These are phyloP conservation scores for Acanthamoeba triangularis DNA, from an alignment of 208 protist genomes.

Conservation along the genomic window DNA sequence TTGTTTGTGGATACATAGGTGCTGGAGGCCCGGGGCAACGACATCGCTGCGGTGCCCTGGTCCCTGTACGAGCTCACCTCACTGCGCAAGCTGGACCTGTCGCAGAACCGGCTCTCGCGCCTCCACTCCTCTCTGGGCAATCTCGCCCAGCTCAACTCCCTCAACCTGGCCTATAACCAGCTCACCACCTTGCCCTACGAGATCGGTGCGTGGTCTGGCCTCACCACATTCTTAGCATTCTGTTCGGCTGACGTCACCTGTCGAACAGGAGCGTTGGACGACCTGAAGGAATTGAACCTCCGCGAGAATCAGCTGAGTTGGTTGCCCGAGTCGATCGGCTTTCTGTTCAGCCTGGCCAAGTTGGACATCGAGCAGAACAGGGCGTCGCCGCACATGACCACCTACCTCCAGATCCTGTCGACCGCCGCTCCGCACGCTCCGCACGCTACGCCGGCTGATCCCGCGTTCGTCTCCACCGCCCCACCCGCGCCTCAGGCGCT, in stretches of 20 bases:
- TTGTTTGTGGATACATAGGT: too few relatives aligned
- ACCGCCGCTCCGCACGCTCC: not conserved
- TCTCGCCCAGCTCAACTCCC: not conserved
- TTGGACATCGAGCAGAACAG: conserved; percentile 16
- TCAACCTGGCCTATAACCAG: conserved; percentile 50
- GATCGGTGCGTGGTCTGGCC: not conserved
- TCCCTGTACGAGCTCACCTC: not conserved
- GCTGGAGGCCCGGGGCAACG: conserved; percentile 13
- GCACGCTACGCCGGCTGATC: too few relatives aligned
- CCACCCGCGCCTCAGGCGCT: not conserved
- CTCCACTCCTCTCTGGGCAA: conserved; percentile 32
- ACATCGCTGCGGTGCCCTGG: not conserved
- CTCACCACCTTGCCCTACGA: conserved; percentile 15
- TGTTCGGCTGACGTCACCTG: not conserved
- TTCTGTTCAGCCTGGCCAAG: not conserved
- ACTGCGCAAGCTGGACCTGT: conserved; percentile 1
- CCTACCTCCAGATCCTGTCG: not conserved
- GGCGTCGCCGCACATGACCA: not conserved
- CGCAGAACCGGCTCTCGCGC: conserved; percentile 6
- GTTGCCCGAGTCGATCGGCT: not conserved
- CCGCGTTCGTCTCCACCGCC: too few relatives aligned
- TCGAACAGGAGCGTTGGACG: not conserved
- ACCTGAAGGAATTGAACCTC: not conserved
- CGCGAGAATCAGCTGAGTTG: conserved; percentile 4
- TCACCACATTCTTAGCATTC: not conserved